These are phyloP conservation scores for Ananas comosus DNA, from an alignment of 176 grass and related monocot species.

Conservation along the genomic window DNA sequence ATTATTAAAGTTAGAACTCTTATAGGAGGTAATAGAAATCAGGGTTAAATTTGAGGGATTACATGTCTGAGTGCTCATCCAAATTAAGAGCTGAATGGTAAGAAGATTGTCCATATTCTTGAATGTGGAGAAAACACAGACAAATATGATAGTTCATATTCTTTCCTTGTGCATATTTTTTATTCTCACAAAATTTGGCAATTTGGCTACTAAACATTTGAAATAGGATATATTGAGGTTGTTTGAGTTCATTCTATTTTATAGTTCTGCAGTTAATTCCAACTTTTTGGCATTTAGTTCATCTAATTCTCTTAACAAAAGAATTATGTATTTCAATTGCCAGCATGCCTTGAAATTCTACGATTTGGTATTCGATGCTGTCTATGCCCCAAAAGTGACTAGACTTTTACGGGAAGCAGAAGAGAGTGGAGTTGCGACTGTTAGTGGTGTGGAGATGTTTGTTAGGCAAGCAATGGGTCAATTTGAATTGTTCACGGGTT, in stretches of 20 bases:
- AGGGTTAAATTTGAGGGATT: too few species aligned
- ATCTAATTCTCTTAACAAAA: not conserved
- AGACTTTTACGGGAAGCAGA: slow-evolving; percentile 76
- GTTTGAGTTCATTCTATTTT: not conserved
- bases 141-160: not conserved
- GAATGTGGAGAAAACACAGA: too few species aligned
- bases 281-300: not conserved
- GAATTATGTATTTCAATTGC: slow-evolving; percentile 7
- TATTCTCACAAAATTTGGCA: not conserved
- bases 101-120: too few species aligned
- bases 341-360: slow-evolving; percentile 89
- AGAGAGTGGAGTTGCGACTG: slow-evolving; percentile 68
- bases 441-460: slow-evolving; percentile 99
- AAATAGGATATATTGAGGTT: not conserved
- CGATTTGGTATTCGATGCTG: slow-evolving; percentile 83
- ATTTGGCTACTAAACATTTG: not conserved
- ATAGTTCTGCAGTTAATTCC: not conserved
- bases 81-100: too few species aligned
- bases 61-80: too few species aligned
- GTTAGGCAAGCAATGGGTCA: slow-evolving; percentile 90
- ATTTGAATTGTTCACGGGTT: slow-evolving; percentile 83
- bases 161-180: not conserved
- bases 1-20: too few species aligned
- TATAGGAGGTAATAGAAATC: too few species aligned
- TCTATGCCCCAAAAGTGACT: slow-evolving; percentile 89